Conservation (phyloP, 2,329 filamentous ascomycete genomes). For the Botryotinia narcissicola region DNA sequence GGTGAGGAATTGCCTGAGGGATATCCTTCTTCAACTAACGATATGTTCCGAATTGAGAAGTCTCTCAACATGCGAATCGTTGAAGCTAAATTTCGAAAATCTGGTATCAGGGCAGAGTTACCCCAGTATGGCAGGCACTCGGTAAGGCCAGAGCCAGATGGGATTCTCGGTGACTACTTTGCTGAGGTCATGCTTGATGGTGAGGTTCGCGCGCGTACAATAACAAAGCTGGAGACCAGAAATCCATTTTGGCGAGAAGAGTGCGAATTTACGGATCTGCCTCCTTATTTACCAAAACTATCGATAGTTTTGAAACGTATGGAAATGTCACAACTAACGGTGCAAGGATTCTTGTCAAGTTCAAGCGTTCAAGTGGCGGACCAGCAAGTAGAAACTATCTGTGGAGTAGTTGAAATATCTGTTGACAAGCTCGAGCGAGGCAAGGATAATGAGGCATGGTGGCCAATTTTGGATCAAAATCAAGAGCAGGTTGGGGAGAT, state of each 20-base stretch:
- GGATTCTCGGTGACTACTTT: slow-evolving; percentile 65
- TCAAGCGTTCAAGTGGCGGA: slow-evolving; percentile 31
- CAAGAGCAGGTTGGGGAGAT: slow-evolving; percentile 79
- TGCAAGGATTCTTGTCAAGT: slow-evolving; percentile 36
- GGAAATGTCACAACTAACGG: slow-evolving; percentile 39
- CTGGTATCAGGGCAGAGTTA: slow-evolving; percentile 36
- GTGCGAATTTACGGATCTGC: slow-evolving; percentile 73
- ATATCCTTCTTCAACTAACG: slow-evolving; percentile 37
- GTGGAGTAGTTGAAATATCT: slow-evolving; percentile 70
- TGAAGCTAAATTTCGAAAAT: slow-evolving; percentile 54
- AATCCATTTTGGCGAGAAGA: slow-evolving; percentile 80
- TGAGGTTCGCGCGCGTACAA: slow-evolving; percentile 73
- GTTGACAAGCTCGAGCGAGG: slow-evolving; percentile 75
- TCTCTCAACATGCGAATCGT: slow-evolving; percentile 57
- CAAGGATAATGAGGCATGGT: slow-evolving; percentile 84
- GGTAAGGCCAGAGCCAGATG: slow-evolving; percentile 43
- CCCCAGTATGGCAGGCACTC: slow-evolving; percentile 28
- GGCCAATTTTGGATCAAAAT: slow-evolving; percentile 73
- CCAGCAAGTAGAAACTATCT: slow-evolving; percentile 51
- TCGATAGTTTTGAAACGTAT: slow-evolving; percentile 70
- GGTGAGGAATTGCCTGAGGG: slow-evolving; percentile 14
- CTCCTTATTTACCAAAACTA: slow-evolving; percentile 64
- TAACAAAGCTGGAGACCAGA: slow-evolving; percentile 66
- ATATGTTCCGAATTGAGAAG: slow-evolving; percentile 62
- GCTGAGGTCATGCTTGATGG: slow-evolving; percentile 78